Percentiles rank a stretch among this genome's conserved stretches.
These are phyloP conservation scores for Populus trichocarpa DNA, from an alignment of 441 rosid species.

Conservation along the genomic window DNA sequence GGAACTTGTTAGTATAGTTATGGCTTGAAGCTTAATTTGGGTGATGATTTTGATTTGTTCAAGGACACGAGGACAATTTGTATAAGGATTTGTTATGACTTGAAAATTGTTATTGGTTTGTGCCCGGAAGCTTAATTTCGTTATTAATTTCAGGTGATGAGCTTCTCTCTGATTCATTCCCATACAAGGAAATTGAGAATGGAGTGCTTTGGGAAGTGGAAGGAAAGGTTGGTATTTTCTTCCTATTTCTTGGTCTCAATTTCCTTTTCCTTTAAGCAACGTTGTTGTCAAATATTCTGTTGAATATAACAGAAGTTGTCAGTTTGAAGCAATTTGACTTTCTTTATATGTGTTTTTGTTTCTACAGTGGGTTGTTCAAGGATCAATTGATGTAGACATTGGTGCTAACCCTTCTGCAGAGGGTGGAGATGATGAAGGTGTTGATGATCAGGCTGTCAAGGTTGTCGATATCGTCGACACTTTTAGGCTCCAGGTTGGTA, in stretches of 20 bases:
- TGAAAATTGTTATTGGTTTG: neutral
- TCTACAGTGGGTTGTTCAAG: slow-evolving; percentile 70
- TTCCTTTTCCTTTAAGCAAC: neutral
- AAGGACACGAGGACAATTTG: neutral
- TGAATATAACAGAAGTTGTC: neutral
- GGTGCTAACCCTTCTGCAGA: slow-evolving; percentile 97
- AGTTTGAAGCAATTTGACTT: neutral
- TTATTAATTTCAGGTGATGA: slow-evolving; percentile 60
- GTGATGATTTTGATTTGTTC: neutral
- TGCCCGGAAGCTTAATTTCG: neutral
- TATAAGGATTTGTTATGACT: neutral
- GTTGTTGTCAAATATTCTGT: neutral
- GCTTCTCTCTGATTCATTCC: slow-evolving; percentile 84
- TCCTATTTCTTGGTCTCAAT: neutral
- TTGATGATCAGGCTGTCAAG: slow-evolving; percentile 63
- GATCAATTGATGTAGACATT: slow-evolving; percentile 66
- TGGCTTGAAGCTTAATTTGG: neutral
- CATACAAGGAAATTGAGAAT: slow-evolving; percentile 67
- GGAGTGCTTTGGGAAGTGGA: slow-evolving; percentile 83
- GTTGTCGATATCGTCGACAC: slow-evolving; percentile 91
- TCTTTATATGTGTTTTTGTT: neutral
- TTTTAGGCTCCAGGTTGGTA: slow-evolving; percentile 75
- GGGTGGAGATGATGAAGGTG: slow-evolving; percentile 75
- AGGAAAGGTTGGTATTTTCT: slow-evolving; percentile 52
- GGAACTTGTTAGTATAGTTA: neutral